A percentile compares a stretch with the other conserved stretches of the same genome.
Evolutionary conservation across 208 protist genomes (phyloP).

Genomic region (Phytomonas sp.): DNA sequence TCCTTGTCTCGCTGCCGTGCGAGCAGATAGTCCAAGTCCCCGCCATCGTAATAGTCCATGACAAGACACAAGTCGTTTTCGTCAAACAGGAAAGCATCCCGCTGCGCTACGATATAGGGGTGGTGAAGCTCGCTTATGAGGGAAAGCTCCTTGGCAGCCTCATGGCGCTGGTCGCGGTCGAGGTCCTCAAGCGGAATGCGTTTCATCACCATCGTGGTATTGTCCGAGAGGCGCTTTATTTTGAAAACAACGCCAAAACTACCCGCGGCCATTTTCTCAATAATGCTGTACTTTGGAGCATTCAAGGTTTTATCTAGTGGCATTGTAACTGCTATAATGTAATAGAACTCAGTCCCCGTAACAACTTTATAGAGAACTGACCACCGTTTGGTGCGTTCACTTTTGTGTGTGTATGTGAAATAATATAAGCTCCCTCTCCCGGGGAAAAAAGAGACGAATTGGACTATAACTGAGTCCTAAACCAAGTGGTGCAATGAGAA

Average conservation of each 20-base stretch:
- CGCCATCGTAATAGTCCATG: constrained; percentile 89
- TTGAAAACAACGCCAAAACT: constrained; percentile 82
- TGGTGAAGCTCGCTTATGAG: constrained; percentile 79
- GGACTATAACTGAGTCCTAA: not conserved
- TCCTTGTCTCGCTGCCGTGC: constrained; percentile 49
- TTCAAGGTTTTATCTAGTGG: not conserved
- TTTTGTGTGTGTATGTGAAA: constrained; percentile 5
- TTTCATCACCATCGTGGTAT: constrained; percentile 71
- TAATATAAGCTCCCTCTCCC: not conserved
- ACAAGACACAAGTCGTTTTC: constrained; percentile 78
- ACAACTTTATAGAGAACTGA: too few species aligned
- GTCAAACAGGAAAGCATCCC: constrained; percentile 79
- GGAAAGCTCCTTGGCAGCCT: constrained; percentile 62
- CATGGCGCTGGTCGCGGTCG: constrained; percentile 35
- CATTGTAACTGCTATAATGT: not conserved
- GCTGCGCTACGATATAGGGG: constrained; percentile 68
- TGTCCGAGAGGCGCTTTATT: constrained; percentile 43
- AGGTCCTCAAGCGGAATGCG: constrained; percentile 66
- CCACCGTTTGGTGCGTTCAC: not conserved
- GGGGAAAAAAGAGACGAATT: not conserved
- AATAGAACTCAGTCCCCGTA: too few species aligned
- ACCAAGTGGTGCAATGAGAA: too few species aligned
- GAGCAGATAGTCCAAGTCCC: constrained; percentile 72
- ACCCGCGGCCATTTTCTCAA: constrained; percentile 73
- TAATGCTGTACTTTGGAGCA: constrained; percentile 61